These are phyloP conservation scores for Skeletonema costatum DNA, from an alignment of 108 stramenopile species.

Conservation along the genomic window DNA sequence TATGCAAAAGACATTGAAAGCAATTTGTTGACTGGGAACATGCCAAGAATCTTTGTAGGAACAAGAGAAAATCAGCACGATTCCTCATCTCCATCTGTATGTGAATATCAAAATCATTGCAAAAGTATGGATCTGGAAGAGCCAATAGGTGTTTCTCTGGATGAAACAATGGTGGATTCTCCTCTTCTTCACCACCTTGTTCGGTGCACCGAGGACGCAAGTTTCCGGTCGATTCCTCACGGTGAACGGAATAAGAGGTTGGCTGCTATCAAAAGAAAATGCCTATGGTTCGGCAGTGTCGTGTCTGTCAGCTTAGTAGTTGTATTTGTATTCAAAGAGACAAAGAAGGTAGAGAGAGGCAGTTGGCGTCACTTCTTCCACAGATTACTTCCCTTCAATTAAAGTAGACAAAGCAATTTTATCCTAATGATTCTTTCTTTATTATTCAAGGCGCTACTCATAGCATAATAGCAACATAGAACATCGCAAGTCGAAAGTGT, in stretches of 20 bases:
- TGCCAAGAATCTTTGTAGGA: slow-evolving; percentile 68
- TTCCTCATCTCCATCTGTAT: not conserved
- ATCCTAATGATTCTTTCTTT: not conserved
- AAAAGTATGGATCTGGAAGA: slow-evolving; percentile 64
- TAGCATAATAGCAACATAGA: not conserved
- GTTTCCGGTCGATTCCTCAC: slow-evolving; percentile 64
- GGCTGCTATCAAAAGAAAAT: slow-evolving; percentile 55
- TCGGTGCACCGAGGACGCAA: slow-evolving; percentile 46
- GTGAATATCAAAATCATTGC: slow-evolving; percentile 55
- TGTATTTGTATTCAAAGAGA: slow-evolving; percentile 28
- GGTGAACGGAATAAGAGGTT: slow-evolving; percentile 63
- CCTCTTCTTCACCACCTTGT: slow-evolving; percentile 53
- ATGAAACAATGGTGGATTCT: slow-evolving; percentile 35
- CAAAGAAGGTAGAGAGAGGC: slow-evolving; percentile 18
- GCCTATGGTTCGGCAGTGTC: slow-evolving; percentile 75
- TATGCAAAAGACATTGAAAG: slow-evolving; percentile 62
- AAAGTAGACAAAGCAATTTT: not conserved
- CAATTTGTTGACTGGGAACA: slow-evolving; percentile 58
- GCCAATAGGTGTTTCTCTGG: slow-evolving; percentile 60
- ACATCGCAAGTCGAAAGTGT: not conserved
- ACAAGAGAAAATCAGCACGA: slow-evolving; percentile 25
- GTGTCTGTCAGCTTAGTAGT: slow-evolving; percentile 74
- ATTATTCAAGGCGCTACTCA: not conserved
- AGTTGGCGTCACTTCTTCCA: slow-evolving; percentile 1
- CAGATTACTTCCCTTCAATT: not conserved